These are phyloP conservation scores for Vitis labrusca DNA, from an alignment of 164 flowering plant species.

Conservation along the genomic window DNA sequence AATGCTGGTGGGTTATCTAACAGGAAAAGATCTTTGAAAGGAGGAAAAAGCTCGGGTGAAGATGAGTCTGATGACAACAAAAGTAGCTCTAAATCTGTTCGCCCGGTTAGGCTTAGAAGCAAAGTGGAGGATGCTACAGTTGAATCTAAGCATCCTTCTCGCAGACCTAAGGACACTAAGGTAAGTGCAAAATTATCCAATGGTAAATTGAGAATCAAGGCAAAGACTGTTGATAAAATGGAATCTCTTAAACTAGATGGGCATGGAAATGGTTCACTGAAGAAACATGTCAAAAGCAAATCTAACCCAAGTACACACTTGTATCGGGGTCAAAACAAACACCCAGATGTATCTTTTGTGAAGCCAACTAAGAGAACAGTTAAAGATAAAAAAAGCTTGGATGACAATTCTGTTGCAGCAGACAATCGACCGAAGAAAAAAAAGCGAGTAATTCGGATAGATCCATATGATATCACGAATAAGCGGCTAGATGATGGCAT, in stretches of 20 bases:
- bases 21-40: neutral
- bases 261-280: conserved; percentile 14
- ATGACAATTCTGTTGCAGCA: conserved; percentile 23
- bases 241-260: conserved; percentile 8
- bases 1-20: neutral
- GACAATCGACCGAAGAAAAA: conserved; percentile 47
- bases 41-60: conserved; percentile 1
- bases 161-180: neutral
- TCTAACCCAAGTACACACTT: conserved; percentile 11
- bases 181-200: conserved; percentile 7
- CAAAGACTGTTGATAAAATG: conserved; percentile 7
- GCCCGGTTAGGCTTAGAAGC: conserved; percentile 24
- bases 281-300: conserved; percentile 20
- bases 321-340: conserved; percentile 14
- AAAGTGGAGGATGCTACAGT: neutral
- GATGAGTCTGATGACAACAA: conserved; percentile 12
- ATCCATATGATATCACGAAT: conserved; percentile 76
- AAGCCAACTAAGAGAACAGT: conserved; percentile 28
- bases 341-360: conserved; percentile 12
- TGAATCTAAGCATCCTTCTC: conserved; percentile 7
- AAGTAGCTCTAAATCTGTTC: conserved; percentile 9
- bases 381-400: conserved; percentile 23
- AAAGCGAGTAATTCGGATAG: conserved; percentile 57
- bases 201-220: conserved; percentile 12
- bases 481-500: conserved; percentile 72